Evolutionary conservation across 2,329 filamentous ascomycete species (phyloP).

Genomic region (Calycina marina): DNA sequence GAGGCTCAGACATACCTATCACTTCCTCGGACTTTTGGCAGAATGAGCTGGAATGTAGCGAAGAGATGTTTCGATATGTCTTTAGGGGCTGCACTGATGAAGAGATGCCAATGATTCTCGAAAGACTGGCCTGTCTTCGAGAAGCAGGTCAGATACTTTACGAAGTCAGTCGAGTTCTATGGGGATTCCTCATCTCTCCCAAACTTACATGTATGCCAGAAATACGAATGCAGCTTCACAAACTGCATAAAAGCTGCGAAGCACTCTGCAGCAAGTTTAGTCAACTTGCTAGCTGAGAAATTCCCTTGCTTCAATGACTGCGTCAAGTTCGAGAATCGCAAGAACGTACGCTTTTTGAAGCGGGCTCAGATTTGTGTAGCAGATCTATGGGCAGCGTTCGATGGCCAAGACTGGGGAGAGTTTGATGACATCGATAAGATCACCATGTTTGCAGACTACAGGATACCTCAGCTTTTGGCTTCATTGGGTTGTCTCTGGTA

Average conservation of each 20-base stretch:
- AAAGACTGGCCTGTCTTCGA: constrained; percentile 64
- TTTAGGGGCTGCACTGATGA: constrained; percentile 81
- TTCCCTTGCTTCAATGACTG: constrained; percentile 83
- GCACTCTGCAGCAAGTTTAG: constrained; percentile 67
- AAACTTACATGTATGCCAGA: no score
- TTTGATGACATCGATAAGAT: constrained; percentile 90
- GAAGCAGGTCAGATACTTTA: constrained; percentile 72
- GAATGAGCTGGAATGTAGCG: constrained; percentile 58
- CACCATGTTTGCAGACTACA: constrained; percentile 98
- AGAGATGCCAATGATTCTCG: constrained; percentile 68
- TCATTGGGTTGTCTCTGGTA: constrained; percentile 71
- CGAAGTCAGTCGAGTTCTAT: no score
- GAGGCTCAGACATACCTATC: constrained; percentile 68
- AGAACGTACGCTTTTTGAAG: constrained; percentile 71
- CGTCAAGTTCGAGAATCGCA: constrained; percentile 55
- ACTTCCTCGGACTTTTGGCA: constrained; percentile 82
- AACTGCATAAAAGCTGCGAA: constrained; percentile 62
- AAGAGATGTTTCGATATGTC: constrained; percentile 58
- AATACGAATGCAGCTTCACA: constrained; percentile 60
- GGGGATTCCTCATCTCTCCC: no score
- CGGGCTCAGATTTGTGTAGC: constrained; percentile 92
- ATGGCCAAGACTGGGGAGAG: constrained; percentile 61
- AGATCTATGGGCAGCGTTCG: constrained; percentile 92
- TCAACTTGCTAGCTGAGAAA: constrained; percentile 70
- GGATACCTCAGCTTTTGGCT: constrained; percentile 85